Base-by-base conservation (phyloP, 441 rosid genomes). In the Caryocar brasiliense region DNA sequence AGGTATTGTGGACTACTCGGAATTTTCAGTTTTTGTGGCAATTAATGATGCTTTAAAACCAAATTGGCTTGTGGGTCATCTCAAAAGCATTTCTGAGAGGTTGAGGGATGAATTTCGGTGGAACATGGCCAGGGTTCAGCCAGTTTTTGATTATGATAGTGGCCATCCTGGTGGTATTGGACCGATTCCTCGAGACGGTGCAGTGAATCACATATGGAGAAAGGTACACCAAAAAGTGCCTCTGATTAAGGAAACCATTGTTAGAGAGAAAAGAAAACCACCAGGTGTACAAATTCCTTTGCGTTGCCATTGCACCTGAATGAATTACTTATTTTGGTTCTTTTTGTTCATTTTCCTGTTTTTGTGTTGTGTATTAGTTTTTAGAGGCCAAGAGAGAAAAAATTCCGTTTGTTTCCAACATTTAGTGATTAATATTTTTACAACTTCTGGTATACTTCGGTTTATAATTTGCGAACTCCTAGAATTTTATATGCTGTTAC, bases 141-240 rank as follows among this genome's bases (percentile, higher is more conserved):
- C 62, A 6, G 54, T 73, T 28, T 91, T 87, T 34, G 74, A 48
- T 65, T 91, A 70, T 54, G 86, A 91, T 33, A 85, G 51, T 38
- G 83, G 83, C 25, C 68, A 64, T 49, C 70, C 69, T 0, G 80
- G 75, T 49, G 91, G 93, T 33, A 64, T 81, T 1, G 96, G 98
- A 41, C 84, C 86, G 2, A 62, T 83, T 23, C 78, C 71, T 52
- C 61, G 62, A 0, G 70, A 75, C 61, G 95, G 98, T 62, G 95
- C 98, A 0, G 95, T 91, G 58, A 91, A 85, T 67, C 69, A 83
- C 47, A 78, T 87, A 42, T 91, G 95, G 95, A 76, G 54, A 61
- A 87, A 83, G 79, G 86, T 87, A 50, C 62, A 66, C 33, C 76
- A 91, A 37, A 91, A 91, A 26, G 59, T 91, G 51, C 84, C 98